Evolutionary conservation across 768 basidiomycete genomes (phyloP), one percentile per base, ranked within the genome.

Genomic region (Lactarius sp.): DNA sequence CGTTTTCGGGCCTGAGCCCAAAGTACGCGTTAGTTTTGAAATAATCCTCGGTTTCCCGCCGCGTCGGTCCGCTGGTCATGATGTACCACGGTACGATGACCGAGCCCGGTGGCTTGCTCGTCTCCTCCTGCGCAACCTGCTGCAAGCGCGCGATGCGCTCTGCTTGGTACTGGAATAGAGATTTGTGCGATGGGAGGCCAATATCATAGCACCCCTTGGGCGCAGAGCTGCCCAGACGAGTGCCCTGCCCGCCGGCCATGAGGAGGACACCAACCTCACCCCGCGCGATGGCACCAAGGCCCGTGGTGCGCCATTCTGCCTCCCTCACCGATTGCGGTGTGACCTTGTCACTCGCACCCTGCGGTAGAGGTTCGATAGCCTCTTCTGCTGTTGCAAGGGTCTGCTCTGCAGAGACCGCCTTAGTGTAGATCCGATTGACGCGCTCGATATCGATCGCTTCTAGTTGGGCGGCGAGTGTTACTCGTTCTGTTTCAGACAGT

Each of bases 161-260:
- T n/a, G 95, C 97, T 75, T 99, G 97, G 69, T 91, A 89, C 70
- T 97, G 94, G 80, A 99, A 98, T 59, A 99, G 85, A 13, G 88
- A 85, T 76, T 94, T 96, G 77, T 92, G 87, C 27, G 92, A 94
- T 12, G 94, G 92, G 39, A 99, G 80, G 14, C 90, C 92, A 68
- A 99, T 98, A 73, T 98, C 94, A 76, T 98, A 99, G 79, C 95
- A 97, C 5, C 97, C 97, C 73, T 99, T 99, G 27, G 97, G 97
- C 6, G 90, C 90, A 36, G 82, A 83, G 71, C 91, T 94, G 36
- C 97, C 97, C 49, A 99, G 78, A 60, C 97, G 82, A 20, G 95
- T 97, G 14, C 97, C 97, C 77, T 99, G 97, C 1, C 97, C 97
- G 46, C 97, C 97, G 8, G 97, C 97, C 90, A 99, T 92, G 69